Evolutionary conservation across 495 filamentous ascomycete genomes (phyloP).

Genomic region (Neurospora sp.): DNA sequence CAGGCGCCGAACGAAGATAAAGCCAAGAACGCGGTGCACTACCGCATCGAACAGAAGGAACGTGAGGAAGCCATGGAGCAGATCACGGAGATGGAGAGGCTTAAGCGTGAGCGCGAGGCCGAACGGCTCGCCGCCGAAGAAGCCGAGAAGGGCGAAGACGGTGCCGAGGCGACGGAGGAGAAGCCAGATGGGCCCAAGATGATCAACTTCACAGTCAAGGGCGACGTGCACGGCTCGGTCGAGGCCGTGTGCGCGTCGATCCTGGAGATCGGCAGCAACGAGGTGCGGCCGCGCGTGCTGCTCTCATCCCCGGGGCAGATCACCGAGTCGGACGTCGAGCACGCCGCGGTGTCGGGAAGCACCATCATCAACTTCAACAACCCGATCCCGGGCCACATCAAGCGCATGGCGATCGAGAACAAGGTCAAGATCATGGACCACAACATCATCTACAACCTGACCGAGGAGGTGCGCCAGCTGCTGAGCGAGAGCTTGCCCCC

Average conservation of each 20-base stretch:
- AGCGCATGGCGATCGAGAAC: constrained; percentile 53
- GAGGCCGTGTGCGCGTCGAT: constrained; percentile 77
- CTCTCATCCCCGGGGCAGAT: constrained; percentile 69
- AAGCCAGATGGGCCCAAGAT: constrained; percentile 45
- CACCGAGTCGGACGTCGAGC: constrained; percentile 80
- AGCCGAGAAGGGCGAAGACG: not conserved
- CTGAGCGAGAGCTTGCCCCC: constrained; percentile 61
- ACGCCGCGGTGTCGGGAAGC: constrained; percentile 61
- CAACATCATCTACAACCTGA: constrained; percentile 86
- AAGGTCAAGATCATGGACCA: constrained; percentile 73
- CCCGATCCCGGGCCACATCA: constrained; percentile 55
- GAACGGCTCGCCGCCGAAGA: constrained; percentile 3
- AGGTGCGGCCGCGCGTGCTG: constrained; percentile 68
- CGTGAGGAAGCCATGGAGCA: constrained; percentile 28
- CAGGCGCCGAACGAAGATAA: constrained; percentile 69
- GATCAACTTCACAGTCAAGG: constrained; percentile 83
- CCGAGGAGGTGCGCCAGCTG: constrained; percentile 66
- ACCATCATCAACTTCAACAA: constrained; percentile 83
- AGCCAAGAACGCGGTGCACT: constrained; percentile 72
- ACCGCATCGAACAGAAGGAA: constrained; percentile 48
- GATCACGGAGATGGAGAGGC: constrained; percentile 18
- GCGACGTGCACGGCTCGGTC: constrained; percentile 84
- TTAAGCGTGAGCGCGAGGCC: constrained; percentile 36
- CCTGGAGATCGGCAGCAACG: constrained; percentile 66
- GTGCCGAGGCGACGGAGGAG: constrained; percentile 30